Evolutionary conservation across 768 basidiomycete genomes (phyloP).

Genomic region (Podaxis rugospora): DNA sequence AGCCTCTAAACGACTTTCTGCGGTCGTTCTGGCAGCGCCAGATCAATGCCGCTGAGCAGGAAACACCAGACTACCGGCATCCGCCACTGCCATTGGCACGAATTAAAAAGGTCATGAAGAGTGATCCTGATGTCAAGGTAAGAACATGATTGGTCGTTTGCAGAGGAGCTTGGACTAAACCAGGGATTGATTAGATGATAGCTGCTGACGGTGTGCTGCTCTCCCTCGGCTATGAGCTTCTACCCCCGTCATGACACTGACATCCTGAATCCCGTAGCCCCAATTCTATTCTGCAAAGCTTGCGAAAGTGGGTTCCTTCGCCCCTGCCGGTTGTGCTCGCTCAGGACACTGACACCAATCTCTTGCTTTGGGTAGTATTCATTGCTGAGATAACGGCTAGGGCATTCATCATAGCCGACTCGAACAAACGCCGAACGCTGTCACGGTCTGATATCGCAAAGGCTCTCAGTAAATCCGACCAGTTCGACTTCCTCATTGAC

Average conservation of each 20-base stretch:
- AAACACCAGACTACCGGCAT: conserved; percentile 84
- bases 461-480: conserved; percentile 88
- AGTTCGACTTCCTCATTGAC: conserved; percentile 97
- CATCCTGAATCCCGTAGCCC: conserved; percentile 44
- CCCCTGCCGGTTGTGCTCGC: neutral
- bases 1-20: conserved; percentile 83
- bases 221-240: conserved; percentile 14
- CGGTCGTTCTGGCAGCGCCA: conserved; percentile 89
- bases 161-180: conserved; percentile 6
- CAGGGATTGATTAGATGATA: conserved; percentile 69
- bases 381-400: conserved; percentile 96
- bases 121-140: conserved; percentile 94
- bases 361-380: conserved; percentile 58
- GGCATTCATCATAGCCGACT: conserved; percentile 93
- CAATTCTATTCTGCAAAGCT: conserved; percentile 95
- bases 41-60: conserved; percentile 81
- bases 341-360: neutral
- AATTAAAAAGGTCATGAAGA: conserved; percentile 99
- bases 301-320: conserved; percentile 79
- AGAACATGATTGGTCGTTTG: conserved; percentile 20
- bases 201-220: conserved; percentile 79
- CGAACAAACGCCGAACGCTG: conserved; percentile 93
- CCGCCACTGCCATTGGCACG: conserved; percentile 88
- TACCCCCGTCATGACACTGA: neutral
- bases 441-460: conserved; percentile 92